Conservation (phyloP, 1,284 basidiomycete genomes). For the Apiotrichum domesticum region DNA sequence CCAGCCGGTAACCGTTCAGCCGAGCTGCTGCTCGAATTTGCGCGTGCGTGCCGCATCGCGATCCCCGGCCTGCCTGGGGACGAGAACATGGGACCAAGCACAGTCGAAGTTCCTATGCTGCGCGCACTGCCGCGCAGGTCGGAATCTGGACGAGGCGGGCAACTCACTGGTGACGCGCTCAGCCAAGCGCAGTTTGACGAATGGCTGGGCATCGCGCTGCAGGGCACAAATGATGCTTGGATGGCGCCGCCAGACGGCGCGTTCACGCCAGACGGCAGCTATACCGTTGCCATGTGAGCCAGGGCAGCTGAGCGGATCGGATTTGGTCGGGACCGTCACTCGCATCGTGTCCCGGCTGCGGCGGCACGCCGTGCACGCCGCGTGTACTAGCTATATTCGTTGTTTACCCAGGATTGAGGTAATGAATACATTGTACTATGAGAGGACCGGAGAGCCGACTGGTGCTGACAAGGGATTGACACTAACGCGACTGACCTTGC, state of each 20-base stretch:
- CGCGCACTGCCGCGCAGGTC: slow-evolving; percentile 22
- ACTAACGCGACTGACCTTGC: not conserved
- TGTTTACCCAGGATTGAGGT: slow-evolving; percentile 1
- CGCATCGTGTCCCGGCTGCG: not conserved
- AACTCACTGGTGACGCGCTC: not conserved
- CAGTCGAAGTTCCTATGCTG: slow-evolving; percentile 33
- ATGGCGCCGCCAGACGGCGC: slow-evolving; percentile 11
- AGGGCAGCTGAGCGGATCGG: not conserved
- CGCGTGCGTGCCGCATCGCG: slow-evolving; percentile 25
- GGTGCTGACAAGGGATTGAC: not conserved
- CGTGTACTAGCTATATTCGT: slow-evolving; percentile 4
- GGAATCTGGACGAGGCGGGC: not conserved
- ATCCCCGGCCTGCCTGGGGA: slow-evolving; percentile 17
- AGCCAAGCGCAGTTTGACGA: slow-evolving; percentile 24
- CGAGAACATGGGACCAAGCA: slow-evolving; percentile 7
- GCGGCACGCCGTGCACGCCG: not conserved
- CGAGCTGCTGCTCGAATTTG: slow-evolving; percentile 28
- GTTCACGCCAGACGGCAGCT: slow-evolving; percentile 9
- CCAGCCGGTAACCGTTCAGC: slow-evolving; percentile 30
- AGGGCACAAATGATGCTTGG: slow-evolving; percentile 18
- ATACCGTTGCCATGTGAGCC: not conserved
- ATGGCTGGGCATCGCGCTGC: slow-evolving; percentile 25
- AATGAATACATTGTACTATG: slow-evolving; percentile 4
- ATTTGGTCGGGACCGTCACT: not conserved
- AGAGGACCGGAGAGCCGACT: too few species aligned